A percentile compares a stretch with the other conserved stretches of the same genome.
These are phyloP conservation scores for Musa troglodytarum DNA, from an alignment of 176 grass and related monocot species.

Conservation along the genomic window DNA sequence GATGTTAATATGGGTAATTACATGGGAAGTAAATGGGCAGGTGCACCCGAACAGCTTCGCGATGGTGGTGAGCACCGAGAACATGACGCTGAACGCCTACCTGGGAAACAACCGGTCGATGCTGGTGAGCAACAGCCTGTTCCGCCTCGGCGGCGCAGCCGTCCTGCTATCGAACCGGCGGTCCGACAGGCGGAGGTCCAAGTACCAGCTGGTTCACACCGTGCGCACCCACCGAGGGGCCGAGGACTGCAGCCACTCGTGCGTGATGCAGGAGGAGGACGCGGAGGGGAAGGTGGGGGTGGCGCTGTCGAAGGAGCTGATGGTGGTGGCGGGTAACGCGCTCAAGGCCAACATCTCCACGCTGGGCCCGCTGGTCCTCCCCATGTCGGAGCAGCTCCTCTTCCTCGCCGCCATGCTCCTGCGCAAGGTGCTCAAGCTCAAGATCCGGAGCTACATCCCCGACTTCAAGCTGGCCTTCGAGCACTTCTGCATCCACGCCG, in stretches of 20 bases:
- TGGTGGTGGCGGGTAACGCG: slow-evolving; percentile 74
- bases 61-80: slow-evolving; percentile 89
- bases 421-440: slow-evolving; percentile 50
- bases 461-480: slow-evolving; percentile 91
- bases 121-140: slow-evolving; percentile 81
- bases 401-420: slow-evolving; percentile 70
- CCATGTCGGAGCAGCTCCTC: slow-evolving; percentile 72
- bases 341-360: slow-evolving; percentile 88
- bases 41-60: slow-evolving; percentile 70
- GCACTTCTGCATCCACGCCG: slow-evolving; percentile 99
- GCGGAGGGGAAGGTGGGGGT: slow-evolving; percentile 43
- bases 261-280: slow-evolving; percentile 86
- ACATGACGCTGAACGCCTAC: slow-evolving; percentile 88
- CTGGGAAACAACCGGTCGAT: slow-evolving; percentile 84
- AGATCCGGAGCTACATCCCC: slow-evolving; percentile 38
- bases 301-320: slow-evolving; percentile 84
- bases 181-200: slow-evolving; percentile 34
- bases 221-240: slow-evolving; percentile 67
- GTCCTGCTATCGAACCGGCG: slow-evolving; percentile 63
- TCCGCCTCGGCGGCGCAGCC: slow-evolving; percentile 74
- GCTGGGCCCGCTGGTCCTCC: slow-evolving; percentile 58
- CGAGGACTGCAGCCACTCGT: slow-evolving; percentile 56
- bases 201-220: slow-evolving; percentile 86
- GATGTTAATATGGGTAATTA: neutral
- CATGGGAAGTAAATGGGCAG: slow-evolving; percentile 19